Percentiles rank a stretch among this genome's conserved stretches.
Conservation (phyloP, 495 filamentous ascomycete genomes). For the Copromyces sp. region DNA sequence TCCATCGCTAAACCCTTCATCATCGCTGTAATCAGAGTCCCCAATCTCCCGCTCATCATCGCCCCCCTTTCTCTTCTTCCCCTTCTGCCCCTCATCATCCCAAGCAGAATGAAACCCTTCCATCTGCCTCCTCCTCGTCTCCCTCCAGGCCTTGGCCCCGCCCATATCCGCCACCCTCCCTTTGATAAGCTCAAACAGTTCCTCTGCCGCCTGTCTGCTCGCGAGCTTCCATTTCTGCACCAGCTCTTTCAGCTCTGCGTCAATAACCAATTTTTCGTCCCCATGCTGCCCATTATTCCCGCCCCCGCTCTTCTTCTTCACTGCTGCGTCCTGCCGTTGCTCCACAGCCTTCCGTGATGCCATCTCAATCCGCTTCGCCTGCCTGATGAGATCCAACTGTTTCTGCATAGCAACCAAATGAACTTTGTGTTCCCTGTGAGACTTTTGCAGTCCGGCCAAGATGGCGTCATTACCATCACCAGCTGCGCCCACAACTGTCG, state of each 20-base stretch:
- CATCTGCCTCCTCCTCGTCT: conserved; percentile 7
- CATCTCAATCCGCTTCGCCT: conserved; percentile 14
- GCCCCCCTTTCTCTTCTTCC: conserved; percentile 3
- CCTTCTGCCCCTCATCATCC: neutral
- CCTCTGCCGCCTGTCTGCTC: conserved; percentile 19
- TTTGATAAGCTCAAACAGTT: conserved; percentile 20
- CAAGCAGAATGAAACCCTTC: neutral
- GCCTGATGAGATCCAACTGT: conserved; percentile 9
- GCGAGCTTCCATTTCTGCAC: conserved; percentile 15
- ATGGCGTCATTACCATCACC: neutral
- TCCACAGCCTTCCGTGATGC: neutral
- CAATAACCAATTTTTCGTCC: neutral
- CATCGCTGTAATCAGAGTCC: neutral
- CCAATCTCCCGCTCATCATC: conserved; percentile 1
- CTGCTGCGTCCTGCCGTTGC: neutral
- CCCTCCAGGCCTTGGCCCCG: conserved; percentile 17
- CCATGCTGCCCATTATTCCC: too few species aligned
- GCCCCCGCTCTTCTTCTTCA: too few species aligned
- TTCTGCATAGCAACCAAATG: conserved; percentile 4
- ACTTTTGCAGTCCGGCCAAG: conserved; percentile 1
- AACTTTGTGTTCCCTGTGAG: neutral
- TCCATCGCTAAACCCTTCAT: conserved; percentile 1
- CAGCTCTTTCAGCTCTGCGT: conserved; percentile 13
- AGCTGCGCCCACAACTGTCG: neutral
- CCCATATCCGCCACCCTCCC: conserved; percentile 20